Evolutionary conservation across 257 asterid genomes (phyloP), one percentile per base, ranked within the genome.

Genomic region (Paraleonurus japonicus): DNA sequence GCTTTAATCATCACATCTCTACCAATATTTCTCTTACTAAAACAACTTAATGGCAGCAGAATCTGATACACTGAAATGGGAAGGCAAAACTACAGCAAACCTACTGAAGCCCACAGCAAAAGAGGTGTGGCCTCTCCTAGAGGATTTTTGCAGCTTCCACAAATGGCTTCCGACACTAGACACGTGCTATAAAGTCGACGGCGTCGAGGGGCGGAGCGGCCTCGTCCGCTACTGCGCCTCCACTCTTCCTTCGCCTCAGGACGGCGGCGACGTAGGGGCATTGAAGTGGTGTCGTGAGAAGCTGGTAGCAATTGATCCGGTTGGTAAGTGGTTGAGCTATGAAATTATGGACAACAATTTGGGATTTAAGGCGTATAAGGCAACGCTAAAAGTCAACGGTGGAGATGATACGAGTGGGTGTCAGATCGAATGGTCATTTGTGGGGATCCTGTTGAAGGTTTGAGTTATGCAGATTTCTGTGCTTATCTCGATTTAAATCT

Each of bases 401-500:
- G 84, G 61, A 26, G 85, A 61, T 64, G 89, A 53, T 0, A 0
- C 11, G 64, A 3, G 4, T 8, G 80, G 92, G 2, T 89, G 95
- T 58, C 28, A 70, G 87, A 85, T 90, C 77, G 87, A 86, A 32
- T 89, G 97, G 97, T 81, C 89, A 2, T 85, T 87, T 69, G 59
- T 65, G 32, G 85, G 55, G 94, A 89, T 71, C 94, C 96, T 0
- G 24, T 86, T 35, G 86, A 85, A 24, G 94, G 94, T 3, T 59
- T 84, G 80, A 83, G 79, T 24, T 82, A 20, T 13, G 86, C 78
- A 1, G 80, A 45, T 41, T 47, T 89, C 62, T 68, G 67, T 4
- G 45, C 57, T 60, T 81, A 84, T 75, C 2, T 91, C 22, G 79
- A 76, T n/a, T n/a, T 41, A 0, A 24, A 76, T n/a, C 77, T 89